Percentiles rank a stretch among this genome's conserved stretches.
These are phyloP conservation scores for Echria macrotheca DNA, from an alignment of 495 filamentous ascomycete genomes.

Conservation along the genomic window DNA sequence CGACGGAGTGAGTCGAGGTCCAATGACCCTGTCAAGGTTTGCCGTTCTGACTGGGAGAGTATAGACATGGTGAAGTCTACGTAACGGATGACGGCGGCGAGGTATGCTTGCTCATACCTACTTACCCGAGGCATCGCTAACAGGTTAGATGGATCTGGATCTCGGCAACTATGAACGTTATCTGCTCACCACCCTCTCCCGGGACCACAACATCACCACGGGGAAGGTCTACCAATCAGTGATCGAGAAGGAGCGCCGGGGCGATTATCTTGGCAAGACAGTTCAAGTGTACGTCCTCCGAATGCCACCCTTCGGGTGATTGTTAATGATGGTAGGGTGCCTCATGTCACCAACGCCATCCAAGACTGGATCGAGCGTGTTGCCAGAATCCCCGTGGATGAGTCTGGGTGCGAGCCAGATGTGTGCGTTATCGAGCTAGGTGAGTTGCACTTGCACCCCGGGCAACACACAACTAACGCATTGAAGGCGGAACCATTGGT, in stretches of 20 bases:
- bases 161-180: conserved; percentile 92
- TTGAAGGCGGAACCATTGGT: conserved; percentile 39
- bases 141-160: conserved; percentile 71
- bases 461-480: not conserved
- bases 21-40: not conserved
- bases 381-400: conserved; percentile 80
- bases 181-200: conserved; percentile 4
- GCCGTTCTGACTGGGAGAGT: not conserved
- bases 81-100: conserved; percentile 33
- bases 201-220: conserved; percentile 79
- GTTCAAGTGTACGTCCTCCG: conserved; percentile 59
- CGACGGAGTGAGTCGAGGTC: conserved; percentile 57
- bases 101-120: not conserved
- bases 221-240: conserved; percentile 92
- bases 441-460: conserved; percentile 8
- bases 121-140: not conserved
- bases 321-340: conserved; percentile 44
- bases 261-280: conserved; percentile 86
- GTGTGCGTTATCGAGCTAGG: conserved; percentile 76
- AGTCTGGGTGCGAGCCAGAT: conserved; percentile 73
- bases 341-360: conserved; percentile 84
- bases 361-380: conserved; percentile 91
- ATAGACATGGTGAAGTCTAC: conserved; percentile 36
- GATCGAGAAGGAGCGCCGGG: conserved; percentile 53
- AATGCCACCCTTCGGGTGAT: not conserved